A percentile compares a stretch with the other conserved stretches of the same genome.
Conservation (phyloP, 2,329 filamentous ascomycete genomes). For the Harringtonia aguacate region DNA sequence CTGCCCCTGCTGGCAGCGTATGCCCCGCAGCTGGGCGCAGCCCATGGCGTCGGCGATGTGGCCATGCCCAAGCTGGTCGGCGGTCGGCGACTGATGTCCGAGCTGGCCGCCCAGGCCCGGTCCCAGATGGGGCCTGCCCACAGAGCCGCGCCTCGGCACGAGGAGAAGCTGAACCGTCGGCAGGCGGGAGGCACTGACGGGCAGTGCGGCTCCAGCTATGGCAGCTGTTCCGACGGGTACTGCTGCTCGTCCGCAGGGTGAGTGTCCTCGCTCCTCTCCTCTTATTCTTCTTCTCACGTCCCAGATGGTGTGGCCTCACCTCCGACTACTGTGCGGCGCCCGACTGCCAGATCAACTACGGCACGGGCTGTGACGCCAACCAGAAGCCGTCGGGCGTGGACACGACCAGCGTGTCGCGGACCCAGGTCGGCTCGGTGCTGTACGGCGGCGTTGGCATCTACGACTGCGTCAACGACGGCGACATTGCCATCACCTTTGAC, state of each 20-base stretch:
- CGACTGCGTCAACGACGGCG: conserved; percentile 39
- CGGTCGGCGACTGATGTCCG: conserved; percentile 16
- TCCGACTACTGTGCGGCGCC: conserved; percentile 48
- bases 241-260: conserved; percentile 24
- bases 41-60: conserved; percentile 16
- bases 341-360: conserved; percentile 50
- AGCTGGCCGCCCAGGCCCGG: conserved; percentile 9
- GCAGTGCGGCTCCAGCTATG: conserved; percentile 17
- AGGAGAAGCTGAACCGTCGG: conserved; percentile 3
- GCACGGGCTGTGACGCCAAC: conserved; percentile 52
- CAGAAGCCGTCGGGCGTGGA: conserved; percentile 40
- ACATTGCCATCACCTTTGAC: conserved; percentile 57
- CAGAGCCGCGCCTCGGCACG: too few species aligned
- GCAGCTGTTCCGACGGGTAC: conserved; percentile 19
- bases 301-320: conserved; percentile 43
- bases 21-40: conserved; percentile 14
- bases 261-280: neutral
- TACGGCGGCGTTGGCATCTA: conserved; percentile 49
- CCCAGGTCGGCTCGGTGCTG: conserved; percentile 38
- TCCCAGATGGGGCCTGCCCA: too few species aligned
- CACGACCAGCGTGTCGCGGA: conserved; percentile 40
- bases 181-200: conserved; percentile 14
- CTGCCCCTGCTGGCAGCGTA: neutral
- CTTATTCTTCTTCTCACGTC: neutral
- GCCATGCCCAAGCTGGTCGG: conserved; percentile 17